Base-by-base conservation (phyloP, 1,139 yeast species). In the Geotrichum fermentans region DNA sequence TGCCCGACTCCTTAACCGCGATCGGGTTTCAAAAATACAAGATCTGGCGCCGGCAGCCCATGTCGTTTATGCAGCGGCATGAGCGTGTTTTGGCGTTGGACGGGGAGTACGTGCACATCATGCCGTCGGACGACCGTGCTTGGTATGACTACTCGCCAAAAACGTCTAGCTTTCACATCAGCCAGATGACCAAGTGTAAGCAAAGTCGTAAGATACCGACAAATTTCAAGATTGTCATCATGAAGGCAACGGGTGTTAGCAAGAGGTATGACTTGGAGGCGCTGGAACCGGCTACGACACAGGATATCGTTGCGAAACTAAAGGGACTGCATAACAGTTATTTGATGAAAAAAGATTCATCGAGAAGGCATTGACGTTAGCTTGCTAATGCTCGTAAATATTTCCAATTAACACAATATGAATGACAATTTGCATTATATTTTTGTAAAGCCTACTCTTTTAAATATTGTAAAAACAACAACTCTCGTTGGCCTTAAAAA, bases 231-330 rank as follows among this genome's bases (percentile, higher is more conserved):
- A 79, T 92, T 17, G 82, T 87, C 16, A 82, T 90, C n/a, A 73
- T 76, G 61, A 86, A 87, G 62, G 74, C 77, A 3, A 73, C 72
- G 17, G 80, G 79, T 3, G 50, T 47, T 6, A 73, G 80, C 10
- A 90, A 92, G 65, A 79, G 94, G 58, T 92, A 90, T 62, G 95
- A 88, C 58, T 75, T 92, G 54, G 97, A 90, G 59, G 95, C 96
- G 0, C 72, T 73, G 4, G 78, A 74, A 45, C 71, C 74, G 0
- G 65, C 67, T 1, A 86, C 84, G 57, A 80, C 95, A 45, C 77
- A 74, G 39, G 96, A 86, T 55, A 90, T 92, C 48, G 83, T 90
- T 6, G 71, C 77, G 17, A 83, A 83, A 58, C 70, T 89, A n/a
- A 51, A 47, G 38, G 39, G 40, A 1, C 36, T 51, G 10, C 43